These are phyloP conservation scores for Funneliformis mosseae DNA, from an alignment of 192 early-diverging fungal genomes.

Conservation along the genomic window DNA sequence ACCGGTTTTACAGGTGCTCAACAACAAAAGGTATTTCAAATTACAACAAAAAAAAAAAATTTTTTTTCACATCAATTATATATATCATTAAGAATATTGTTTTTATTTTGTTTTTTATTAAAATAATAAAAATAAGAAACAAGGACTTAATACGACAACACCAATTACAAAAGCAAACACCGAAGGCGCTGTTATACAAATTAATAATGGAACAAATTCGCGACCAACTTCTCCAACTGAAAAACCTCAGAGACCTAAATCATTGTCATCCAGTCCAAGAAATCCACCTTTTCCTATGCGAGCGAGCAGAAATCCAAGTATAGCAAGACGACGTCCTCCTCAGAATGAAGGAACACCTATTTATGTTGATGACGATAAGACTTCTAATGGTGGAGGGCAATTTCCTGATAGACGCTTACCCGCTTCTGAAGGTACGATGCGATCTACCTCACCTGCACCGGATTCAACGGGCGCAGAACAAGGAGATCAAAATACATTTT, in stretches of 20 bases:
- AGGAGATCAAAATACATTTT: neutral
- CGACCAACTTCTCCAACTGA: slow-evolving; percentile 1
- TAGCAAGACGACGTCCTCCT: neutral
- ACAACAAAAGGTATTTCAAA: slow-evolving; percentile 47
- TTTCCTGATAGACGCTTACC: neutral
- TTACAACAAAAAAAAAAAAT: slow-evolving; percentile 29
- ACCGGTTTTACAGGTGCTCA: slow-evolving; percentile 63
- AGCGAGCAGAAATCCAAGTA: neutral
- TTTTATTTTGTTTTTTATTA: neutral
- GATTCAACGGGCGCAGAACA: neutral
- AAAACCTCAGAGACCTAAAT: neutral
- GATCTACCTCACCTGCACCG: neutral
- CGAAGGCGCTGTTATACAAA: slow-evolving; percentile 1
- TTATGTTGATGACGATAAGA: neutral
- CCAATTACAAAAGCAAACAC: slow-evolving; percentile 24
- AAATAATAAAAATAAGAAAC: neutral
- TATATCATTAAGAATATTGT: neutral
- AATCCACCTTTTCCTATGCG: slow-evolving; percentile 19
- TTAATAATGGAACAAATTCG: neutral
- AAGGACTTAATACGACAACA: slow-evolving; percentile 14
- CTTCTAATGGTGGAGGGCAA: neutral
- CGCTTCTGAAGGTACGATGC: neutral
- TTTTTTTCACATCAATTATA: neutral
- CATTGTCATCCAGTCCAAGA: slow-evolving; percentile 28
- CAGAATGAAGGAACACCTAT: neutral